phyloP scores from a whole-genome alignment of 2,329 filamentous ascomycete genomes.

The Fusarium metavorans region DNA sequence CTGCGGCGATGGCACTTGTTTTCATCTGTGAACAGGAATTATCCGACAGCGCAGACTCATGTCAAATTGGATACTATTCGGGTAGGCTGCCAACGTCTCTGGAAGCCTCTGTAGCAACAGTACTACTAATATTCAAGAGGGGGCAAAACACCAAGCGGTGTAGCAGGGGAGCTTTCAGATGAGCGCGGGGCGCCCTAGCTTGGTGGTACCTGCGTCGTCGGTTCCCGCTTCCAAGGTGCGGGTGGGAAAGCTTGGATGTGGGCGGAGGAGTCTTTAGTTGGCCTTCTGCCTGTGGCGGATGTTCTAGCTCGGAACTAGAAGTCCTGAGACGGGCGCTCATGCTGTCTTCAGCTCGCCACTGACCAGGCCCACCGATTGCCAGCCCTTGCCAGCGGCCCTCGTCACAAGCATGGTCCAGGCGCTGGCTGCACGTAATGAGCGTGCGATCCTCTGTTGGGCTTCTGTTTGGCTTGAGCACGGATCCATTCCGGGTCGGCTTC shows the following conservation, averaged over 20 bases:
- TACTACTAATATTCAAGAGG: not conserved
- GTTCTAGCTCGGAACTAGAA: not conserved
- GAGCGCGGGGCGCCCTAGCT: not conserved
- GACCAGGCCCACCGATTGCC: not conserved
- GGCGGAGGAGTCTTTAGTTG: not conserved
- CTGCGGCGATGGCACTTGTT: not conserved
- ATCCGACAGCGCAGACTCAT: not conserved
- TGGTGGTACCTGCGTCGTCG: too few relatives aligned
- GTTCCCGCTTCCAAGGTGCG: too few relatives aligned
- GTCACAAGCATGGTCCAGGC: not conserved
- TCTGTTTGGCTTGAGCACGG: not conserved
- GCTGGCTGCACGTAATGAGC: not conserved
- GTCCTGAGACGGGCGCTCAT: not conserved
- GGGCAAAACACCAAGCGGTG: not conserved
- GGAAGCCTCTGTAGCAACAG: not conserved
- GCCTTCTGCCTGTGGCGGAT: not conserved
- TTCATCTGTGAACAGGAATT: not conserved
- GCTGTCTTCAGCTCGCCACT: not conserved
- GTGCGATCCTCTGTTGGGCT: not conserved
- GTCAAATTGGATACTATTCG: not conserved
- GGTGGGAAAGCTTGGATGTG: not conserved
- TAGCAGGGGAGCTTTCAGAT: not conserved
- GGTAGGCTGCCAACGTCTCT: too few relatives aligned
- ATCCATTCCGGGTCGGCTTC: not conserved
- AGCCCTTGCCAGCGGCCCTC: not conserved